Evolutionary conservation across 768 basidiomycete species (phyloP).

Genomic region (Naganishia vishniacii): DNA sequence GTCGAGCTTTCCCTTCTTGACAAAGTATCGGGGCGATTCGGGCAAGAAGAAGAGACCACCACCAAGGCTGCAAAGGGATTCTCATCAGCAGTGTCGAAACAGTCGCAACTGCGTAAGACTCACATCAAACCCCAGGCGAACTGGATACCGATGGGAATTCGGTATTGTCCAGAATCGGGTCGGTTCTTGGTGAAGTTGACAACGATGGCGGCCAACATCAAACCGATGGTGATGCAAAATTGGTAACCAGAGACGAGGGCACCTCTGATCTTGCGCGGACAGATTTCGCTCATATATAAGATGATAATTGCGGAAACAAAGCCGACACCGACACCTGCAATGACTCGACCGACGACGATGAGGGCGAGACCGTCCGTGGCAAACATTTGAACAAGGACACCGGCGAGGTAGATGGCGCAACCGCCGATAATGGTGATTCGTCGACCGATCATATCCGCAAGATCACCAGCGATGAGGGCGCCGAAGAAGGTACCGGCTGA

Average conservation of each 20-base stretch:
- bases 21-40: conserved; percentile 50
- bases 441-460: conserved; percentile 49
- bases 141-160: conserved; percentile 43
- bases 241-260: conserved; percentile 50
- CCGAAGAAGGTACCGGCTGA: conserved; percentile 51
- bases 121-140: conserved; percentile 32
- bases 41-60: conserved; percentile 48
- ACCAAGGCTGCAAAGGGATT: conserved; percentile 39
- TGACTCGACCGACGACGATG: conserved; percentile 46
- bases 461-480: conserved; percentile 50
- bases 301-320: conserved; percentile 48
- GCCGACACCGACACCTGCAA: conserved; percentile 42
- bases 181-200: conserved; percentile 47
- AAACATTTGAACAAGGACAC: conserved; percentile 43
- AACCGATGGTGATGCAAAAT: conserved; percentile 49
- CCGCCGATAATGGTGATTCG: conserved; percentile 43
- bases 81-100: conserved; percentile 7
- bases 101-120: not conserved
- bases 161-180: conserved; percentile 42
- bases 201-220: conserved; percentile 48
- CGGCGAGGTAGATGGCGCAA: conserved; percentile 42
- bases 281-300: conserved; percentile 48
- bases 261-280: conserved; percentile 49
- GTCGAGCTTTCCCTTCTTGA: conserved; percentile 46
- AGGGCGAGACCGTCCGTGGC: conserved; percentile 38